phyloP scores from a whole-genome alignment of 495 filamentous ascomycete genomes.

The Lophiostoma macrostomum region DNA sequence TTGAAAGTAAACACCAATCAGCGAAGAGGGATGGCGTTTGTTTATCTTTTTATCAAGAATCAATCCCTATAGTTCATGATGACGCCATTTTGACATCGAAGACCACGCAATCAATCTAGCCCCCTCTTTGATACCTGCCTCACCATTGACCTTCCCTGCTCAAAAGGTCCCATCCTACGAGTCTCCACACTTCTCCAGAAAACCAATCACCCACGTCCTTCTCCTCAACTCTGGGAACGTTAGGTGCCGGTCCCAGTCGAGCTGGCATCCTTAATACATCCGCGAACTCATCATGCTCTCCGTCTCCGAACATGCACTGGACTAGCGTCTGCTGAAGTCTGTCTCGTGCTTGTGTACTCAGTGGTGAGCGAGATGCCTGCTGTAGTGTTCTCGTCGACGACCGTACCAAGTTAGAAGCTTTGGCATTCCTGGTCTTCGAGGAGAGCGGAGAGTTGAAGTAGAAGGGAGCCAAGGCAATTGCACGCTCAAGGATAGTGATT shows the following conservation, averaged over 20 bases:
- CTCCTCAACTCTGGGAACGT: slow-evolving; percentile 32
- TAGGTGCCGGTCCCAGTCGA: slow-evolving; percentile 10
- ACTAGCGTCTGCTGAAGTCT: slow-evolving; percentile 41
- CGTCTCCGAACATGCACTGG: slow-evolving; percentile 35
- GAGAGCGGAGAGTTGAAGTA: slow-evolving; percentile 27
- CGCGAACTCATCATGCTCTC: slow-evolving; percentile 30
- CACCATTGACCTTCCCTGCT: slow-evolving; percentile 29
- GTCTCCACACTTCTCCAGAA: slow-evolving; percentile 37
- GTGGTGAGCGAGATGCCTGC: slow-evolving; percentile 16
- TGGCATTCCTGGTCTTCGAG: not conserved
- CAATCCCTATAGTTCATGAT: no score
- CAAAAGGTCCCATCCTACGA: slow-evolving; percentile 41
- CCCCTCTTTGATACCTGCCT: not conserved
- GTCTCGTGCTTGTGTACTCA: slow-evolving; percentile 34
- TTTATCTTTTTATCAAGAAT: no score
- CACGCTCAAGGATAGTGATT: slow-evolving; percentile 33
- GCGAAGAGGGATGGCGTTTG: no score
- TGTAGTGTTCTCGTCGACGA: not conserved
- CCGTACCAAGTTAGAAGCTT: not conserved
- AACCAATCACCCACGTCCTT: slow-evolving; percentile 39
- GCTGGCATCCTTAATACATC: slow-evolving; percentile 39
- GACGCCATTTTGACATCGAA: no score
- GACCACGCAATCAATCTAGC: not conserved
- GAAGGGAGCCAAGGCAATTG: slow-evolving; percentile 35
- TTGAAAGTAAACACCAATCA: no score